Evolutionary conservation across 495 filamentous ascomycete species (phyloP).

Genomic region (Hyaloscypha hepaticicola): DNA sequence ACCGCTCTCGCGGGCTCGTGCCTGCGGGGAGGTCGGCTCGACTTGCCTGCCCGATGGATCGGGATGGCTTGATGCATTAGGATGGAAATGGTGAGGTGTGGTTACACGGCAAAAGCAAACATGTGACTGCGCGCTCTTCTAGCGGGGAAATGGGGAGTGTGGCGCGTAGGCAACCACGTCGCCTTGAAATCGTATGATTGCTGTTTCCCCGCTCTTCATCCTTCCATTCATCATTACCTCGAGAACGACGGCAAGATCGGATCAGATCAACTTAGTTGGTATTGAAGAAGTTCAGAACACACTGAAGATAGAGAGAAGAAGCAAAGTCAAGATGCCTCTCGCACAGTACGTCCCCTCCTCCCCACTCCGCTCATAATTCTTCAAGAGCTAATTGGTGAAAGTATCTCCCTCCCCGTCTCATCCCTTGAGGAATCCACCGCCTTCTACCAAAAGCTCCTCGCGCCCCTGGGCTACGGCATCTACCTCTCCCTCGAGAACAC

Average conservation of each 20-base stretch:
- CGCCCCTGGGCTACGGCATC: conserved; percentile 38
- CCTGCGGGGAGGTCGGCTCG: not conserved
- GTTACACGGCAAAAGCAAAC: not conserved
- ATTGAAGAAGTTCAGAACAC: too few relatives aligned
- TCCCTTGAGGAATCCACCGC: conserved; percentile 34
- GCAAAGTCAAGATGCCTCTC: conserved; percentile 30
- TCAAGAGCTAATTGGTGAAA: too few relatives aligned
- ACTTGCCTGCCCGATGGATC: too few relatives aligned
- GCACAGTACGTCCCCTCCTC: too few relatives aligned
- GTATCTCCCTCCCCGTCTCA: conserved; percentile 34
- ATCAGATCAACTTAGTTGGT: too few relatives aligned
- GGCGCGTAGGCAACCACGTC: not conserved
- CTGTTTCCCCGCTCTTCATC: not conserved
- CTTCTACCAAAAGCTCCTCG: conserved; percentile 42
- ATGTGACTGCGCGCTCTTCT: not conserved
- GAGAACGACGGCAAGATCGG: too few relatives aligned
- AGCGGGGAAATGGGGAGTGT: not conserved
- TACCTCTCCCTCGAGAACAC: conserved; percentile 35
- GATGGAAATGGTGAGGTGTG: not conserved
- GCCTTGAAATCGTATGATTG: too few relatives aligned
- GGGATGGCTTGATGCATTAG: too few relatives aligned
- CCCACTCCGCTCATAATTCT: too few relatives aligned
- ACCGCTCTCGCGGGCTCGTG: not conserved
- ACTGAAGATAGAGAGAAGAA: not conserved
- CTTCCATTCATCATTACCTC: too few relatives aligned